These are phyloP conservation scores for Melanogaster broomeanus DNA, from an alignment of 768 basidiomycete genomes.

Conservation along the genomic window DNA sequence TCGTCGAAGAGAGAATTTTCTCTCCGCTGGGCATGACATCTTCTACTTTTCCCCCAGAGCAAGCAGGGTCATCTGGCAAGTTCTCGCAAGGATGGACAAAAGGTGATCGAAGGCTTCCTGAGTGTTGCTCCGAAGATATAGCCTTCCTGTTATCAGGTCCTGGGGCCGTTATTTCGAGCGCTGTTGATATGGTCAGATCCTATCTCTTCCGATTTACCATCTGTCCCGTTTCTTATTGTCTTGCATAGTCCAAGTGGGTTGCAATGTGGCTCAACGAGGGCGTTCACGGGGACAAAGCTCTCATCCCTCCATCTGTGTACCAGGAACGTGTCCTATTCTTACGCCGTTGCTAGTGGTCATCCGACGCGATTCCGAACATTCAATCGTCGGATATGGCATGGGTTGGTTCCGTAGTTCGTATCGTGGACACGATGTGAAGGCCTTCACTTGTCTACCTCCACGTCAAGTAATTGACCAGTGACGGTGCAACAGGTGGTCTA, in stretches of 20 bases:
- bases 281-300: conserved; percentile 25
- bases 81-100: conserved; percentile 35
- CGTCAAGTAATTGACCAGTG: neutral
- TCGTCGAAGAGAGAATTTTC: conserved; percentile 44
- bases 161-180: conserved; percentile 45
- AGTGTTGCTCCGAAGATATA: conserved; percentile 28
- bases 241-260: conserved; percentile 41
- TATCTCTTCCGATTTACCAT: no score
- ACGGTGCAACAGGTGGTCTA: conserved; percentile 29
- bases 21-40: conserved; percentile 40
- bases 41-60: conserved; percentile 38
- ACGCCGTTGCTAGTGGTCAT: conserved; percentile 21
- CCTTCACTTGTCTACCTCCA: neutral
- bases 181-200: conserved; percentile 41
- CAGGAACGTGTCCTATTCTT: conserved; percentile 33
- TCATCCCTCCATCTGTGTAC: conserved; percentile 32
- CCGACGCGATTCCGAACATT: conserved; percentile 15
- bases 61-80: conserved; percentile 34
- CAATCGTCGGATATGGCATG: conserved; percentile 41
- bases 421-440: conserved; percentile 41
- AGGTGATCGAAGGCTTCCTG: conserved; percentile 38
- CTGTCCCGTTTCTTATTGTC: neutral
- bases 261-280: conserved; percentile 36
- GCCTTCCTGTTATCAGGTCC: conserved; percentile 35
- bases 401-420: conserved; percentile 45